A percentile compares a stretch with the other conserved stretches of the same genome.
Evolutionary conservation across 1,139 yeast species (phyloP).

Genomic region (Nakaseomyces delphensis): DNA sequence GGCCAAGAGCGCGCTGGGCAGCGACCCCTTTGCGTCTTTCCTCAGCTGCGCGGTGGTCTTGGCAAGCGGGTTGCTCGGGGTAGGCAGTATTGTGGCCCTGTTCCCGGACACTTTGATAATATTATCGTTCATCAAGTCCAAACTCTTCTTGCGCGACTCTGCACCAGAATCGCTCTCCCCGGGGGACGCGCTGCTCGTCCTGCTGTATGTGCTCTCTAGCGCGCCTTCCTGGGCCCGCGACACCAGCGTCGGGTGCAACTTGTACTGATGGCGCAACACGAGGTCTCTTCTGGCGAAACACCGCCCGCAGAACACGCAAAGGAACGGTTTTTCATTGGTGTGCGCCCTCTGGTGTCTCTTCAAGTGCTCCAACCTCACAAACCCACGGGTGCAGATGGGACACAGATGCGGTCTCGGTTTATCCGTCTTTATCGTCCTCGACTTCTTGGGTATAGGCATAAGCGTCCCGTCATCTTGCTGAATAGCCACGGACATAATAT

Average conservation of each 20-base stretch:
- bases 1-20: neutral
- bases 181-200: slow-evolving; percentile 8
- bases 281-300: slow-evolving; percentile 90
- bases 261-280: slow-evolving; percentile 87
- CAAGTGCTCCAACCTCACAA: slow-evolving; percentile 89
- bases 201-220: slow-evolving; percentile 6
- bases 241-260: slow-evolving; percentile 62
- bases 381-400: slow-evolving; percentile 85
- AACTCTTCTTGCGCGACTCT: neutral
- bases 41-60: slow-evolving; percentile 26
- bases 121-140: slow-evolving; percentile 14
- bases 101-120: slow-evolving; percentile 35
- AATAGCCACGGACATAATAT: slow-evolving; percentile 2
- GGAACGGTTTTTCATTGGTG: slow-evolving; percentile 93
- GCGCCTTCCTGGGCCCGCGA: slow-evolving; percentile 11
- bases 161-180: slow-evolving; percentile 7
- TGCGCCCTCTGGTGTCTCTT: slow-evolving; percentile 92
- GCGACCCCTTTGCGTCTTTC: slow-evolving; percentile 16
- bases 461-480: slow-evolving; percentile 2
- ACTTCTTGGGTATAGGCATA: slow-evolving; percentile 77
- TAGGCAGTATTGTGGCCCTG: slow-evolving; percentile 34
- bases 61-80: slow-evolving; percentile 27
- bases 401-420: slow-evolving; percentile 92
- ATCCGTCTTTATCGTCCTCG: slow-evolving; percentile 73
- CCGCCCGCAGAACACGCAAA: slow-evolving; percentile 93